Conservation (phyloP, 192 early-diverging fungal genomes). For the Coemansia aciculifera region DNA sequence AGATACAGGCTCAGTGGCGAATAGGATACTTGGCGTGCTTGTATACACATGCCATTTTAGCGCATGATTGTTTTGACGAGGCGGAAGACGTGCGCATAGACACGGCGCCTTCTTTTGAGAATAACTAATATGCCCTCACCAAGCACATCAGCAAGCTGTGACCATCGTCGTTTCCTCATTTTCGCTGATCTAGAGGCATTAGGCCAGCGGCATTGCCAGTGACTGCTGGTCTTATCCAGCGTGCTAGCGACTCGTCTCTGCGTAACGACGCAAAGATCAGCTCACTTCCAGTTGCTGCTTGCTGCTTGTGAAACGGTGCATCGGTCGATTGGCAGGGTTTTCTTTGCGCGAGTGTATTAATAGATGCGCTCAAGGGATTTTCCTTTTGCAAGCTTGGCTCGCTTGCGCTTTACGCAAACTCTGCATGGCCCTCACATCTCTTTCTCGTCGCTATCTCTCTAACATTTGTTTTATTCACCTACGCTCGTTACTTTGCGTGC, state of each 20-base stretch:
- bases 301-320: background rate
- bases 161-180: background rate
- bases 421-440: background rate
- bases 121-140: background rate
- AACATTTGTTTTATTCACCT: background rate
- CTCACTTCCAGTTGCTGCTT: background rate
- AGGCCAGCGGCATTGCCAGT: background rate
- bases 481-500: background rate
- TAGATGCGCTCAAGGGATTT: background rate
- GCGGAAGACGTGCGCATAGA: background rate
- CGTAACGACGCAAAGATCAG: background rate
- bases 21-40: background rate
- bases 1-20: background rate
- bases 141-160: background rate
- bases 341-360: background rate
- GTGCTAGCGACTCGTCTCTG: background rate
- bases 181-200: background rate
- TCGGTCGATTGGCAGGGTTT: constrained; percentile 2
- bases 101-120: background rate
- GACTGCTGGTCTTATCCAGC: too few relatives aligned
- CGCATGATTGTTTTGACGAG: background rate
- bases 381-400: background rate
- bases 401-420: background rate
- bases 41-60: background rate
- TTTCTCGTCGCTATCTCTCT: background rate